Conservation (phyloP, 345 rosid species). For the Pugionium dolabratum region DNA sequence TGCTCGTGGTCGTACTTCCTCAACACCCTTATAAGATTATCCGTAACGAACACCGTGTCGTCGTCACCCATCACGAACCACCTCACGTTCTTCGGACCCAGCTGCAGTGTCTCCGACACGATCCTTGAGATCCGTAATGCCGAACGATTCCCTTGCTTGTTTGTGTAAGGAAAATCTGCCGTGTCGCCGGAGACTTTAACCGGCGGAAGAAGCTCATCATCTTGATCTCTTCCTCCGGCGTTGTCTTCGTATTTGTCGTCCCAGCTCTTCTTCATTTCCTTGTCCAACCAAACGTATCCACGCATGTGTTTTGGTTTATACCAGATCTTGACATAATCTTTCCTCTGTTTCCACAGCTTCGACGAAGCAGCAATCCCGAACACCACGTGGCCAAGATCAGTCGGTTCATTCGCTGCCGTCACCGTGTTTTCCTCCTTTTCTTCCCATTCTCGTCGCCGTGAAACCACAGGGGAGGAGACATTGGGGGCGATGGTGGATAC, state of each 20-base stretch:
- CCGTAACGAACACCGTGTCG: conserved; percentile 85
- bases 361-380: conserved; percentile 92
- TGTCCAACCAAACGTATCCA: conserved; percentile 86
- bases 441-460: conserved; percentile 28
- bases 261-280: conserved; percentile 35
- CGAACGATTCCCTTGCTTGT: conserved; percentile 83
- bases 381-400: conserved; percentile 63
- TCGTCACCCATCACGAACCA: conserved; percentile 93
- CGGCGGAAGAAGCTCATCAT: conserved; percentile 49
- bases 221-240: not conserved
- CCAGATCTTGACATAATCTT: conserved; percentile 91
- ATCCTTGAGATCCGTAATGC: conserved; percentile 92
- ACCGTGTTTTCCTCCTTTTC: conserved; percentile 1
- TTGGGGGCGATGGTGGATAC: conserved; percentile 21
- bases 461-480: not conserved
- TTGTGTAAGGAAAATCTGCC: conserved; percentile 62
- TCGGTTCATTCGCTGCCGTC: conserved; percentile 8
- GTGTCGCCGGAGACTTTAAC: conserved; percentile 69
- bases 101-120: conserved; percentile 72
- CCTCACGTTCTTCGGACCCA: conserved; percentile 39
- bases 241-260: conserved; percentile 10
- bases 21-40: conserved; percentile 71
- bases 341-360: conserved; percentile 77
- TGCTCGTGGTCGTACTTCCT: conserved; percentile 70
- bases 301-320: conserved; percentile 64